Evolutionary conservation across 345 rosid genomes (phyloP).

Genomic region (Rhodamnia rubescens): DNA sequence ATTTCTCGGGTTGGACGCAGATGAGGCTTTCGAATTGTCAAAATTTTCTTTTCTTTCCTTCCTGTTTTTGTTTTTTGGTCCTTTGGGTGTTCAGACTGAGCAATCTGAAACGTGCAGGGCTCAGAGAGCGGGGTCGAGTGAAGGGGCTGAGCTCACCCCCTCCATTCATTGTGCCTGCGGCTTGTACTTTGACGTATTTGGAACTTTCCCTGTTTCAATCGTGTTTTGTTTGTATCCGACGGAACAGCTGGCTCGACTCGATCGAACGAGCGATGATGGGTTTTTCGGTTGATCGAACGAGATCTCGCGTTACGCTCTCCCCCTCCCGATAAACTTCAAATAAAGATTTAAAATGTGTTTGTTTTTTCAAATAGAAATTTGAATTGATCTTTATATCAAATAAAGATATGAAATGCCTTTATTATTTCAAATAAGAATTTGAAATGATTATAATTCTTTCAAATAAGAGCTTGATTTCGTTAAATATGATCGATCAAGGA

Average conservation of each 20-base stretch:
- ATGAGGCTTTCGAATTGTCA: neutral
- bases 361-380: too few relatives aligned
- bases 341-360: too few relatives aligned
- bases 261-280: neutral
- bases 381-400: too few relatives aligned
- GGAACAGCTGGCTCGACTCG: neutral
- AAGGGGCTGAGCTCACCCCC: neutral
- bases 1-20: neutral
- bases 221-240: neutral
- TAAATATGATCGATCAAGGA: too few relatives aligned
- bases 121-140: neutral
- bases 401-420: too few relatives aligned
- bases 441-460: too few relatives aligned
- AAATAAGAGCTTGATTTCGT: too few relatives aligned
- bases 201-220: neutral
- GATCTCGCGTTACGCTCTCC: neutral
- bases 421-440: too few relatives aligned
- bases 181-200: neutral
- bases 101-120: neutral
- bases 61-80: neutral
- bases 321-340: too few relatives aligned
- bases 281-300: neutral
- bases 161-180: neutral
- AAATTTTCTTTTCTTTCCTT: neutral
- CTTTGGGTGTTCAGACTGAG: neutral